These are phyloP conservation scores for Botrytis tulipae DNA, from an alignment of 2,329 filamentous ascomycete species.

Conservation along the genomic window DNA sequence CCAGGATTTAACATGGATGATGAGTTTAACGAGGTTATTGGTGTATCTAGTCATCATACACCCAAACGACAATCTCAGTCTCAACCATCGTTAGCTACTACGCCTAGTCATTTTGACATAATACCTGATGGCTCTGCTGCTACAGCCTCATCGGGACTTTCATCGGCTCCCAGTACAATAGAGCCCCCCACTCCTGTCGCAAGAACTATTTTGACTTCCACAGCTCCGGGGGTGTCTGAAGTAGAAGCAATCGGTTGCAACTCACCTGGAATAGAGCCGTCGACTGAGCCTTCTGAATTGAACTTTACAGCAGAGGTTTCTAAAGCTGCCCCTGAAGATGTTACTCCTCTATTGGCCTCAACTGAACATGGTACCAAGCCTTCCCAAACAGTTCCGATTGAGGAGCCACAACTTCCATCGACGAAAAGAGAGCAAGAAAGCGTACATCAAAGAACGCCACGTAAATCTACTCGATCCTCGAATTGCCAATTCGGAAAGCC, in stretches of 20 bases:
- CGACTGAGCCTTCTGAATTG: neutral
- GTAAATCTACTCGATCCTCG: constrained; percentile 15
- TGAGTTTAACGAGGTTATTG: constrained; percentile 30
- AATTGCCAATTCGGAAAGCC: neutral
- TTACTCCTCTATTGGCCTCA: neutral
- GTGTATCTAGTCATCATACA: constrained; percentile 1
- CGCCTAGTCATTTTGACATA: neutral
- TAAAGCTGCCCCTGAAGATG: neutral
- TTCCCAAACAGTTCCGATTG: neutral
- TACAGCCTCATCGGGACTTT: constrained; percentile 9
- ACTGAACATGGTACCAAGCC: neutral
- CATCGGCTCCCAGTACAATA: constrained; percentile 11
- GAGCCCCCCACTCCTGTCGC: constrained; percentile 9
- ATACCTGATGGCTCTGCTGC: neutral
- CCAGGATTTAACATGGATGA: constrained; percentile 36
- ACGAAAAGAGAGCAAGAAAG: neutral
- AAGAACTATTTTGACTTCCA: neutral
- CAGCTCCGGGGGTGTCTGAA: neutral
- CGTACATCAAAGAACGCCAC: neutral
- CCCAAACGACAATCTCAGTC: neutral
- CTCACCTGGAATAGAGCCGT: neutral
- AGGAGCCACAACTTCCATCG: neutral
- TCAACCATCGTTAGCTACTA: neutral
- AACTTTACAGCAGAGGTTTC: neutral
- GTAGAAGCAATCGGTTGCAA: neutral